Evolutionary conservation across 2,329 filamentous ascomycete species (phyloP), one percentile per base, ranked within the genome.

Genomic region (Neofusicoccum kwambonambiense): DNA sequence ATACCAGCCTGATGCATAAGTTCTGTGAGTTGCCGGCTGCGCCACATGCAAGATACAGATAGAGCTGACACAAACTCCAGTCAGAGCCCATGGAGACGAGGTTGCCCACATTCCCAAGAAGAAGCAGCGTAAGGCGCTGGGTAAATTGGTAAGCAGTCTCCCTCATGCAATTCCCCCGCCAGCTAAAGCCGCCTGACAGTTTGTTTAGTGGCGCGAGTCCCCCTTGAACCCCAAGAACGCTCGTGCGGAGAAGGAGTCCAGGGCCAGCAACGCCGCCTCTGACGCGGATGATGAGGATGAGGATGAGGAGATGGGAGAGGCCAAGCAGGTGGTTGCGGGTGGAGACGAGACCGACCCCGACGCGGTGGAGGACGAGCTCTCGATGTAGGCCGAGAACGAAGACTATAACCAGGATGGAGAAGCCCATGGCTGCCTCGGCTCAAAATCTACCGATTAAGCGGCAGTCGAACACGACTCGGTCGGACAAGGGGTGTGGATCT

Each of bases 141-240:
- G 56, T 42, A 60, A 47, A n/a, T 19, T 60, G 56, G 56, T 60
- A 37, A 37, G 31, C 17, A n/a, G 12, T 17, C 22, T 31, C n/a
- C n/a, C 13, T 15, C 8, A 4, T 7, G 12, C 22, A 44, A 3
- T 12, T 11, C 9, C 4, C 17, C 6, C 47, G 12, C 27, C 15
- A 44, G 19, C 17, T 35, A 5, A 7, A 45, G 41, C 9, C 42
- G 19, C 22, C 56, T 60, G 15, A 60, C 42, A 22, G 7, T 11
- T 13, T 34, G 19, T 15, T 13, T 13, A 60, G 56, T 60, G 56
- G 56, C 56, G 41, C 56, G 56, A 47, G 22, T 47, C 56, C 37
- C n/a, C 41, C 11, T 2, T 47, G 42, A 60, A 60, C 56, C 56
- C 56, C 17, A 60, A 60, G 31, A 60, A 60, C 31, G 42, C 56